Conservation (phyloP, 345 rosid genomes). For the Arabidopsis suecica region DNA sequence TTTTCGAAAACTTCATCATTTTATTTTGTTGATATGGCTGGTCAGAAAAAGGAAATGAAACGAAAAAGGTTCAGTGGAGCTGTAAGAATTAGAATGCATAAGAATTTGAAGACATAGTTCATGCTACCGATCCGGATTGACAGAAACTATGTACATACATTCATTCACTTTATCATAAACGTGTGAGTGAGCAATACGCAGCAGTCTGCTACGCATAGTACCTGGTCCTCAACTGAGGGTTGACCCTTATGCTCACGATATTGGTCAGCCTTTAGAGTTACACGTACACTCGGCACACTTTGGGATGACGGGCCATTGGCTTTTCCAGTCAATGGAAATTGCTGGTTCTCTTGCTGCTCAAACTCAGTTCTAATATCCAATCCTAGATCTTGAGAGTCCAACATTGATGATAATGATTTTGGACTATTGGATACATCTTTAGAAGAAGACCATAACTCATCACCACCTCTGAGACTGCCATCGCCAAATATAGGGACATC, state of each 20-base stretch:
- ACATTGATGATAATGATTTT: conserved; percentile 54
- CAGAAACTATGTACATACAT: conserved; percentile 28
- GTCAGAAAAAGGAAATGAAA: conserved; percentile 14
- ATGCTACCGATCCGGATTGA: conserved; percentile 13
- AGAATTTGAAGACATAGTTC: conserved; percentile 16
- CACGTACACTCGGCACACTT: conserved; percentile 45
- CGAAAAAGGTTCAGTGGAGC: conserved; percentile 16
- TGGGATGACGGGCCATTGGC: conserved; percentile 53
- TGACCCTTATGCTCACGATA: conserved; percentile 48
- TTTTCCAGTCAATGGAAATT: conserved; percentile 50
- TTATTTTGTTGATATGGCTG: conserved; percentile 65
- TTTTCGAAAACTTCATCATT: conserved; percentile 51
- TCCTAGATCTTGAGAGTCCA: conserved; percentile 58
- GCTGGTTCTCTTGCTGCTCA: conserved; percentile 58
- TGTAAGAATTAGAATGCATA: conserved; percentile 13
- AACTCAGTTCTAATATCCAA: conserved; percentile 54
- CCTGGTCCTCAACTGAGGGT: conserved; percentile 57
- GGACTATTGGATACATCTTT: conserved; percentile 62
- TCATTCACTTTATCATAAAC: conserved; percentile 27
- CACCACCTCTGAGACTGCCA: conserved; percentile 65
- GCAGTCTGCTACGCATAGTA: conserved; percentile 44
- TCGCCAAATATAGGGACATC: conserved; percentile 85
- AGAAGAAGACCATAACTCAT: conserved; percentile 80
- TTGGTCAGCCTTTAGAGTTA: conserved; percentile 42
- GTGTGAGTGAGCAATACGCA: conserved; percentile 17